Percentiles rank a stretch among this genome's conserved stretches.
These are phyloP conservation scores for Thyridium curvatum DNA, from an alignment of 2,329 filamentous ascomycete species.

Conservation along the genomic window DNA sequence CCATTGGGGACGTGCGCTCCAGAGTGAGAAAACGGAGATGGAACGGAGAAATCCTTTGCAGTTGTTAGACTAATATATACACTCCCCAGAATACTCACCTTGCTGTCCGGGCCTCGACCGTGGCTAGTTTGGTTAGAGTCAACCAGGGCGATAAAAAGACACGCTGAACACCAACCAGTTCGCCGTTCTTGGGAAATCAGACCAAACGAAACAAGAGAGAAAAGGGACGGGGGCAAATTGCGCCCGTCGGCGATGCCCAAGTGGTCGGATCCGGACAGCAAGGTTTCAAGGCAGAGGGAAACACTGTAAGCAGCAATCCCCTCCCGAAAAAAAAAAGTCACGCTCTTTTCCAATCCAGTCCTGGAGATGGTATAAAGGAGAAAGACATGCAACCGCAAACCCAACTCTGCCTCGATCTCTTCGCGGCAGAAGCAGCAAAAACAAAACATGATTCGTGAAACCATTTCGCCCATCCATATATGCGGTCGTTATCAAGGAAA, in stretches of 20 bases:
- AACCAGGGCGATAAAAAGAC: constrained; percentile 14
- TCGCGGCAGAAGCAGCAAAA: background rate
- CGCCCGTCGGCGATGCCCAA: constrained; percentile 13
- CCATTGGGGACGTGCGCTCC: constrained; percentile 8
- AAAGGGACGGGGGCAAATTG: constrained; percentile 18
- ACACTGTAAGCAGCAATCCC: background rate
- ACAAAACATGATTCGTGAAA: background rate
- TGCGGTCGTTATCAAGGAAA: background rate
- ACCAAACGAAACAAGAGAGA: constrained; percentile 16
- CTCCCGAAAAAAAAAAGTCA: background rate
- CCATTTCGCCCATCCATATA: background rate
- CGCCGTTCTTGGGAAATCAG: constrained; percentile 18
- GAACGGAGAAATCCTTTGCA: constrained; percentile 18
- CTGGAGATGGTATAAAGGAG: constrained; percentile 1
- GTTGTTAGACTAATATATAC: constrained; percentile 29
- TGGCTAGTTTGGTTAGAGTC: constrained; percentile 25
- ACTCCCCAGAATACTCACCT: constrained; percentile 27
- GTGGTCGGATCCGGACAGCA: constrained; percentile 29
- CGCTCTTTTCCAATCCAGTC: constrained; percentile 1
- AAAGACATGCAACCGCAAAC: background rate
- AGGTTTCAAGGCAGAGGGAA: constrained; percentile 7
- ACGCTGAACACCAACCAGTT: constrained; percentile 20
- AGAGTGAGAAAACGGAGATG: constrained; percentile 16
- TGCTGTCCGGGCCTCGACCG: constrained; percentile 26
- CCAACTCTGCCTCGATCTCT: background rate